Evolutionary conservation across 805 yeast species (phyloP), one percentile per base, ranked within the genome.

Genomic region (Nakazawaea wyomingensis): DNA sequence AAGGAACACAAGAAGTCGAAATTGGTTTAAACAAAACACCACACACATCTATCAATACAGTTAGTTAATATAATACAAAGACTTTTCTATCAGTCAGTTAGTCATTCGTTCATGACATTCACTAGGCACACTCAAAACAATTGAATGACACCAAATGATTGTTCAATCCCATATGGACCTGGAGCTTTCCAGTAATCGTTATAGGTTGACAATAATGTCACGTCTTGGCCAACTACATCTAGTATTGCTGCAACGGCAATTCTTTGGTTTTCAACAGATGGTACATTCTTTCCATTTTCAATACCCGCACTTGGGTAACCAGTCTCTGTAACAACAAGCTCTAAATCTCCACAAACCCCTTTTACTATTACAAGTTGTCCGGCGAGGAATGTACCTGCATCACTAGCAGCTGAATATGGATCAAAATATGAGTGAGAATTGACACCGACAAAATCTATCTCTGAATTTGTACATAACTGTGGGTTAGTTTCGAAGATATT

Each of bases 391-490:
- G 67, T 36, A 36, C 96, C 96, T 3, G 96, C 79, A 32, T 75
- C 68, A 21, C 63, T 65, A 26, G 97, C 91, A 47, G 73, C 56
- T 41, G 80, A 65, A 50, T 63, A 63, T 4, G 72, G 54, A 59
- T 88, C 85, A 60, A 89, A 90, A 68, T 86, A 90, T 4, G 96
- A 74, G 61, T 90, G 91, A 20, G 95, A 78, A 61, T 90, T 89
- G 53, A 88, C 75, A 48, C 95, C 95, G 50, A 87, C 88, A 53
- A 84, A 74, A 62, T 88, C 96, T 52, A 89, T 76, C 11, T 65
- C 85, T 5, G 87, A 76, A 26, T 62, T 61, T 1, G 79, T 71
- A 66, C 97, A 90, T 54, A 90, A 71, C 8, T 61, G 63, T 3
- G 96, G 86, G 58, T 84, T 49, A 39, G 66, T 58, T 56, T 74